Base-by-base conservation (phyloP, 2,329 filamentous ascomycete species). In the Verticillium nonalfalfae region DNA sequence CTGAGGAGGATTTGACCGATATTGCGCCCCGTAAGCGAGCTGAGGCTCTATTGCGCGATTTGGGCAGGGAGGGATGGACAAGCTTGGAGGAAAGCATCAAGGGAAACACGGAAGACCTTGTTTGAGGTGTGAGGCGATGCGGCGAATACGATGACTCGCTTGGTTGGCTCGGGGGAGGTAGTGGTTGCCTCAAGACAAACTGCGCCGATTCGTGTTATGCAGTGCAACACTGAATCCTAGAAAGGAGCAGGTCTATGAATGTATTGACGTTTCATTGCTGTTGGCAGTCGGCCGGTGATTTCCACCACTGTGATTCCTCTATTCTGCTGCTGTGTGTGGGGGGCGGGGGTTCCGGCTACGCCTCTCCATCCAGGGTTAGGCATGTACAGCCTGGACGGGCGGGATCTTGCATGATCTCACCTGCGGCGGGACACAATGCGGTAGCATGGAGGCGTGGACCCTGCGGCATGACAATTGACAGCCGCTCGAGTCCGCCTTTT, bases 1-100 rank as follows among this genome's bases (percentile, higher is more conserved):
- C 59, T 0, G 70, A 66, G 13, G 14, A 56, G 38, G 56, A 57
- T 26, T 14, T 36, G 56, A 58, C n/a, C n/a, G 36, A 45, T 2
- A 45, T 40, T 33, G 56, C n/a, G 56, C 56, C 56, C 11, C 36
- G 56, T 7, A 40, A 26, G n/a, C 21, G 36, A 31, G 56, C 56
- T 9, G 56, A 58, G 56, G 56, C 13, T 13, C 14, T 58, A 13
- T 15, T 58, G n/a, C 36, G 26, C 15, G 56, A 58, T 2, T 33
- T 58, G 56, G 56, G 56, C 26, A 31, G 14, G 36, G 13, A 21
- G 2, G 36, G 56, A 31, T 58, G 36, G 36, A 58, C 56, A 14
- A 58, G 18, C 14, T 38, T 58, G 36, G 56, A 40, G 56, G 56
- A 45, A 18, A 56, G 54, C n/a, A 45, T 45, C 39, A 45, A 45